Evolutionary conservation across 2,329 filamentous ascomycete species (phyloP), one percentile per base, ranked within the genome.

Genomic region (Exophiala aquamarina): DNA sequence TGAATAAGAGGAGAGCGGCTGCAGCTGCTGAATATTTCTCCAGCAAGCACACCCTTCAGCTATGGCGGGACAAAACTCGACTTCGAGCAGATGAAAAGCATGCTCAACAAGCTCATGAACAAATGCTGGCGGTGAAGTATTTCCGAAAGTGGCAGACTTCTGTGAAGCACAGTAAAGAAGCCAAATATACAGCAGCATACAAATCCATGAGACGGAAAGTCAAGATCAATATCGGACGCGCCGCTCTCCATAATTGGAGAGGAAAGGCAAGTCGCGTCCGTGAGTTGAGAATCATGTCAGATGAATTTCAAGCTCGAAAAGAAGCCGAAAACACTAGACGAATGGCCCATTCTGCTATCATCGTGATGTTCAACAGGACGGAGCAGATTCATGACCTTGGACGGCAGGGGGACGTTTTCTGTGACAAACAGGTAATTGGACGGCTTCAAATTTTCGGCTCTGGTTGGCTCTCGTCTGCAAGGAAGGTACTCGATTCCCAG

Each of bases 21-120:
- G 51, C 44, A 13, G 51, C 51, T 15, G 51, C 47, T 17, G 51
- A 54, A 17, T 54, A 50, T 23, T 54, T 54, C 18, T 45, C 52
- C 7, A 41, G 37, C 38, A 55, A 49, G 32, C 52, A 55, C 34
- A 37, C 26, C 2, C 39, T 55, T 4, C 49, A 51, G 17, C 41
- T 34, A 11, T 47, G 45, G 42, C 44, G 48, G 20, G 43, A 36
- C 3, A 49, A 45, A 26, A 44, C 45, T 35, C 34, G 29, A 29
- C 4, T 28, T 10, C 18, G 41, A 18, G 21, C 33, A 4, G 43
- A 47, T 20, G 29, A 55, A 18, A 49, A 47, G 26, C 17, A 42
- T 13, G 40, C 23, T 11, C 13, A 35, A n/a, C 11, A 47, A 17
- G 43, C 49, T 15, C 49, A 49, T n/a, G 42, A 37, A 28, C 29